Evolutionary conservation across 2,329 filamentous ascomycete genomes (phyloP).

Genomic region (Seiridium unicorne): DNA sequence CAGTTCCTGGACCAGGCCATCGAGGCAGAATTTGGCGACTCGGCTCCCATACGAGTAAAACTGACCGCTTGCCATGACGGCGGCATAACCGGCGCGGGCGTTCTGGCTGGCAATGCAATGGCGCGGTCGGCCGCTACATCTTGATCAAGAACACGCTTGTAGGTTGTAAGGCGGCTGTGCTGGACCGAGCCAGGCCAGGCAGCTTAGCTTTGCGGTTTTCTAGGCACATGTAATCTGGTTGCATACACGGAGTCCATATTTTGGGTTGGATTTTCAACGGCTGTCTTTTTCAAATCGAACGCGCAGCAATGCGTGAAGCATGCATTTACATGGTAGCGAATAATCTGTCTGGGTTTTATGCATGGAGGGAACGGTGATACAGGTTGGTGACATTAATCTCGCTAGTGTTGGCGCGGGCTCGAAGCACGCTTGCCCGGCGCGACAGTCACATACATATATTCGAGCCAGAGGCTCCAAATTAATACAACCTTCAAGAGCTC

Average conservation of each 20-base stretch:
- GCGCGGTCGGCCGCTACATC: slow-evolving; percentile 18
- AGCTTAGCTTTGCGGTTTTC: too few species aligned
- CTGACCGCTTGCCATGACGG: slow-evolving; percentile 59
- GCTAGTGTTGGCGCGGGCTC: background rate
- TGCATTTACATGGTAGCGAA: slow-evolving; percentile 1
- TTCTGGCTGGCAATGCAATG: slow-evolving; percentile 50
- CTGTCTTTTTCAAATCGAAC: background rate
- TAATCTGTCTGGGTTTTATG: background rate
- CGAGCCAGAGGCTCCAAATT: too few species aligned
- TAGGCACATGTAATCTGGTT: too few species aligned
- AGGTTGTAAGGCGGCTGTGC: too few species aligned
- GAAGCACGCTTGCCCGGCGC: too few species aligned
- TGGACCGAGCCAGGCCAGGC: too few species aligned
- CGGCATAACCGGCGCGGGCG: slow-evolving; percentile 60
- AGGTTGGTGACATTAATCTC: background rate
- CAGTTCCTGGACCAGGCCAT: slow-evolving; percentile 60
- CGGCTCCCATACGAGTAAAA: slow-evolving; percentile 40
- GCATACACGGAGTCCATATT: too few species aligned
- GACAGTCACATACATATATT: too few species aligned
- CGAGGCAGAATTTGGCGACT: slow-evolving; percentile 33
- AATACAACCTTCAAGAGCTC: background rate
- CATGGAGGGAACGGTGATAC: background rate
- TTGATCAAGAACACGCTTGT: background rate
- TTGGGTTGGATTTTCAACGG: background rate
- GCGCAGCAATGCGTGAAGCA: background rate